phyloP scores from a whole-genome alignment of 306 rosid species.

The Prunus dulcis region DNA sequence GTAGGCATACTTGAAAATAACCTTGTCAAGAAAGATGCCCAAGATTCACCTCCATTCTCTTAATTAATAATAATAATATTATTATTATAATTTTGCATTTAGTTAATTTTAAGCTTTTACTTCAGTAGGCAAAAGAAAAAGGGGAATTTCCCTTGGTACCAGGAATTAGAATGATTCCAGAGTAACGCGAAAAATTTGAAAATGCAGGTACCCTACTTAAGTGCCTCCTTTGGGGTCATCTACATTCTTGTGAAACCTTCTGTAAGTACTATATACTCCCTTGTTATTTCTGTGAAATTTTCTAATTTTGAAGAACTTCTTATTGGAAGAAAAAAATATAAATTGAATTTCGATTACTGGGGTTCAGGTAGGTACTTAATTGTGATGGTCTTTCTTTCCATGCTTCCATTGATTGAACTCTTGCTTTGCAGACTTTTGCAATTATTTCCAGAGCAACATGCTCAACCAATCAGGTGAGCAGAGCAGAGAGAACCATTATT shows the following conservation, averaged over 20 bases:
- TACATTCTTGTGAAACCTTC: conserved; percentile 70
- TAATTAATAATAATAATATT: background rate
- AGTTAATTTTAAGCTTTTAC: background rate
- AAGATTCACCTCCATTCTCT: background rate
- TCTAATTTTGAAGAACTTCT: no score
- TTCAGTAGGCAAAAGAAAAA: background rate
- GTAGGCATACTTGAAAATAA: conserved; percentile 26
- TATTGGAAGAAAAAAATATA: no score
- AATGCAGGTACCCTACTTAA: conserved; percentile 71
- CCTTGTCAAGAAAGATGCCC: background rate
- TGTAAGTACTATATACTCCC: conserved; percentile 40
- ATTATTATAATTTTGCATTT: no score
- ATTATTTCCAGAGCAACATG: conserved; percentile 74
- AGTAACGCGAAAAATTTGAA: conserved; percentile 4
- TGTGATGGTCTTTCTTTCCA: background rate
- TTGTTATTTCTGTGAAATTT: background rate
- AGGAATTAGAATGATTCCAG: background rate
- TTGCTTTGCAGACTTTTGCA: conserved; percentile 60
- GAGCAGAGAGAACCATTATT: background rate
- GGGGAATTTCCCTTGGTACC: background rate
- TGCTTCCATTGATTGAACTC: conserved; percentile 20
- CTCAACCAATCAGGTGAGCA: conserved; percentile 64
- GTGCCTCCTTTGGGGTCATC: conserved; percentile 64
- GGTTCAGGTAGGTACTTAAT: background rate
- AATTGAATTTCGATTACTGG: no score